Evolutionary conservation across 1,284 basidiomycete genomes (phyloP).

Genomic region (Boletus albobrunnescens): DNA sequence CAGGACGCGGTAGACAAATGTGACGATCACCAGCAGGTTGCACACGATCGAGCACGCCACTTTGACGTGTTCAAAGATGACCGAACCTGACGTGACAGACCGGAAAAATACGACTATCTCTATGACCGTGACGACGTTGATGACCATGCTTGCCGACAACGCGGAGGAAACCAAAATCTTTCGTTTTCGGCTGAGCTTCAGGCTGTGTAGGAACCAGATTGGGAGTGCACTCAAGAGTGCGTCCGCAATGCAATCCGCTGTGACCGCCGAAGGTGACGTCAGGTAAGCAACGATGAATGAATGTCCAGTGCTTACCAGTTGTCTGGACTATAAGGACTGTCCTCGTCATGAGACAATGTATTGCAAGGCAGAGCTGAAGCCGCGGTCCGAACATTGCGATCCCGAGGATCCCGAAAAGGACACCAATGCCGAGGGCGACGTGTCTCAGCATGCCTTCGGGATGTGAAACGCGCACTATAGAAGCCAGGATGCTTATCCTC

Average conservation of each 20-base stretch:
- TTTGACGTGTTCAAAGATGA: conserved; percentile 27
- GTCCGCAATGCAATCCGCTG: conserved; percentile 16
- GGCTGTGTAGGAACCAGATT: conserved; percentile 10
- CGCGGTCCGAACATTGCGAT: conserved; percentile 9
- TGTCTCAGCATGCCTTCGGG: conserved; percentile 14
- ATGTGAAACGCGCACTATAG: conserved; percentile 23
- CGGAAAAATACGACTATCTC: conserved; percentile 8
- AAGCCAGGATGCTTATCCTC: conserved; percentile 27
- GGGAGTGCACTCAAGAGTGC: conserved; percentile 18
- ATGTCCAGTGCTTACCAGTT: conserved; percentile 13
- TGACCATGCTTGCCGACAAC: conserved; percentile 25
- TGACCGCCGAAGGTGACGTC: conserved; percentile 2
- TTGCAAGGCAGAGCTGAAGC: conserved; percentile 13
- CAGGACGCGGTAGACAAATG: conserved; percentile 20
- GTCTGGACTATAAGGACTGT: conserved; percentile 15
- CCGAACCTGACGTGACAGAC: conserved; percentile 10
- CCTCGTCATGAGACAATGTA: conserved; percentile 13
- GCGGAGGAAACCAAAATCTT: conserved; percentile 15
- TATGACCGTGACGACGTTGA: conserved; percentile 18
- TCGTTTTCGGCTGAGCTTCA: conserved; percentile 13
- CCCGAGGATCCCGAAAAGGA: conserved; percentile 17
- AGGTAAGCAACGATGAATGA: background rate
- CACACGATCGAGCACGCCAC: conserved; percentile 26
- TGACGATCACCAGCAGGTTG: conserved; percentile 29
- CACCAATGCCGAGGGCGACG: conserved; percentile 11